Evolutionary conservation across 2,329 filamentous ascomycete species (phyloP).

Genomic region (Chaetomium sp.): DNA sequence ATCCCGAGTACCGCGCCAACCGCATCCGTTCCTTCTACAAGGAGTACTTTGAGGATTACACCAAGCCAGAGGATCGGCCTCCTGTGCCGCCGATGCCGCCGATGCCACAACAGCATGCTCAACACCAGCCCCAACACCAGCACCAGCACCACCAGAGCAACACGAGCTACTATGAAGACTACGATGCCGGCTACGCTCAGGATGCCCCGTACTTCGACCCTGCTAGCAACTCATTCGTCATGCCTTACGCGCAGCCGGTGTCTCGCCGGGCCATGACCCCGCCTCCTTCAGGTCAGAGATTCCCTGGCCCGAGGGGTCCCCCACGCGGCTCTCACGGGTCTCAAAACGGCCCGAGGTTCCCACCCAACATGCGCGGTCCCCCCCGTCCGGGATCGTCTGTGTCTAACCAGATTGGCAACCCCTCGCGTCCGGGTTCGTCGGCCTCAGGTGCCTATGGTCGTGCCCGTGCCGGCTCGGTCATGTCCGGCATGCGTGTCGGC

Average conservation of each 20-base stretch:
- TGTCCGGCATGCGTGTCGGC: conserved; percentile 25
- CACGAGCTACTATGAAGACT: conserved; percentile 61
- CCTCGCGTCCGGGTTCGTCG: conserved; percentile 53
- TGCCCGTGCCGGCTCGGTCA: conserved; percentile 46
- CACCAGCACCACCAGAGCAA: conserved; percentile 13
- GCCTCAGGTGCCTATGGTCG: conserved; percentile 39
- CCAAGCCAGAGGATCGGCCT: conserved; percentile 43
- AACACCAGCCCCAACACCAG: conserved; percentile 12
- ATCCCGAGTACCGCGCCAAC: conserved; percentile 90
- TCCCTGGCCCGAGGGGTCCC: conserved; percentile 35
- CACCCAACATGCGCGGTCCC: conserved; percentile 35
- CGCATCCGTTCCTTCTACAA: conserved; percentile 98
- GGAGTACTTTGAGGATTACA: conserved; percentile 91
- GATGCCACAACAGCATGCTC: conserved; percentile 20
- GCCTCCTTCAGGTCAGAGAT: conserved; percentile 56
- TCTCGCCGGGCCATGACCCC: conserved; percentile 93
- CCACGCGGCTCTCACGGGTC: conserved; percentile 40
- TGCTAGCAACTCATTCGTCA: conserved; percentile 63
- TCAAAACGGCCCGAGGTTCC: conserved; percentile 42
- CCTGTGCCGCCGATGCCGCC: conserved; percentile 32
- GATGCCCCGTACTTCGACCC: conserved; percentile 63
- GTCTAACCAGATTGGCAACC: conserved; percentile 21
- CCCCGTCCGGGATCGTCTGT: conserved; percentile 30
- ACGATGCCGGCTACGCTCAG: conserved; percentile 62
- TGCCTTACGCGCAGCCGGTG: conserved; percentile 78